Evolutionary conservation across 2,329 filamentous ascomycete genomes (phyloP), one percentile per base, ranked within the genome.

Genomic region (Stagonosporopsis tanaceti): DNA sequence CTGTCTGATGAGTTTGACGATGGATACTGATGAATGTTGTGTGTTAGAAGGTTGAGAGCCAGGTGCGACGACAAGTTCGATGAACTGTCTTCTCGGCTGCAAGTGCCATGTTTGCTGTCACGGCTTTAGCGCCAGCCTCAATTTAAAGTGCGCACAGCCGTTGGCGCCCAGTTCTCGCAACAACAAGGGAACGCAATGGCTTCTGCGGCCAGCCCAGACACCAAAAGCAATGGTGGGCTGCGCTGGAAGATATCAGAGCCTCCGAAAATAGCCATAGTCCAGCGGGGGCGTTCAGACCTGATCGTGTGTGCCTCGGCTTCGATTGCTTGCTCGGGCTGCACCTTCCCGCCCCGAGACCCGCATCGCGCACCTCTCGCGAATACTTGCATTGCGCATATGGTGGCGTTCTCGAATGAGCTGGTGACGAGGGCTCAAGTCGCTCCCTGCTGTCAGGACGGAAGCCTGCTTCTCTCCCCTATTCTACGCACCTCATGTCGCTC

Each of bases 21-120:
- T 41, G 28, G 27, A 35, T 44, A 42, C 28, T 44, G 54, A 57
- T 52, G 54, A 52, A 52, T 44, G 37, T 32, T 38, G 48, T 42
- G 54, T 57, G 53, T 51, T 34, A 24, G 44, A 57, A 47, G 47
- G 54, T 52, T 52, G 42, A 47, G 38, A 47, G 38, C 38, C 28
- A 39, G 44, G 54, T 44, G 48, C 48, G 44, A 57, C 53, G 47
- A 51, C 22, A 51, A 47, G 53, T 57, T 52, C 38, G 42, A 48
- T 47, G 47, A 48, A 46, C 40, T 56, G 53, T 55, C 47, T 41
- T 35, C 40, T 46, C 32, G 45, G 45, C 39, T 56, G 39, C 40
- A 46, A 46, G 35, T 56, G 53, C 53, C 53, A 56, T 50, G 34
- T 46, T 50, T 20, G 37, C 47, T 34, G 24, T 9, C 42, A 42